Evolutionary conservation across 148 eudicot species (phyloP).

Genomic region (Vaccinium macrocarpon): DNA sequence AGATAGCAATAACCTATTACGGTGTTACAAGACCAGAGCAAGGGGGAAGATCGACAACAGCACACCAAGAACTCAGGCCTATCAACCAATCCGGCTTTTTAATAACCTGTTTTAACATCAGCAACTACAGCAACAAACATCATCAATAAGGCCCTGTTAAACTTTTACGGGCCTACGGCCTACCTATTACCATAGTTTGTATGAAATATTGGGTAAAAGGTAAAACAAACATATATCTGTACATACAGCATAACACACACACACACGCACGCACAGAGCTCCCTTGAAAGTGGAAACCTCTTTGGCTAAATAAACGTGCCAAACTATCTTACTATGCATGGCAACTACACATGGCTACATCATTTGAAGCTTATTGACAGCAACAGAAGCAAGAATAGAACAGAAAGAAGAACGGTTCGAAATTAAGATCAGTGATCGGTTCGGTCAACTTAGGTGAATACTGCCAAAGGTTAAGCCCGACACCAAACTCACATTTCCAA

Average conservation of each 20-base stretch:
- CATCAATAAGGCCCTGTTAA: neutral
- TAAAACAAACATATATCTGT: neutral
- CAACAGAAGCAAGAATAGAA: neutral
- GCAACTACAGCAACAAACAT: conserved; percentile 1
- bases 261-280: neutral
- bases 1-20: neutral
- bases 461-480: neutral
- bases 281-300: neutral
- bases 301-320: neutral
- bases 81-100: neutral
- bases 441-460: neutral
- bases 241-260: neutral
- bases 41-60: neutral
- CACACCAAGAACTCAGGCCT: neutral
- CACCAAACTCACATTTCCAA: neutral
- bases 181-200: neutral
- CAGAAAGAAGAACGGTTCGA: neutral
- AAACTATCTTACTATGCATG: neutral
- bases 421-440: neutral
- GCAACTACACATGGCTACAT: neutral
- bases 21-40: neutral
- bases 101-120: neutral
- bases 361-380: neutral
- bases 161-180: neutral
- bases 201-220: neutral